These are phyloP conservation scores for Eragrostis tef DNA, from an alignment of 202 grass and related monocot genomes.

Conservation along the genomic window DNA sequence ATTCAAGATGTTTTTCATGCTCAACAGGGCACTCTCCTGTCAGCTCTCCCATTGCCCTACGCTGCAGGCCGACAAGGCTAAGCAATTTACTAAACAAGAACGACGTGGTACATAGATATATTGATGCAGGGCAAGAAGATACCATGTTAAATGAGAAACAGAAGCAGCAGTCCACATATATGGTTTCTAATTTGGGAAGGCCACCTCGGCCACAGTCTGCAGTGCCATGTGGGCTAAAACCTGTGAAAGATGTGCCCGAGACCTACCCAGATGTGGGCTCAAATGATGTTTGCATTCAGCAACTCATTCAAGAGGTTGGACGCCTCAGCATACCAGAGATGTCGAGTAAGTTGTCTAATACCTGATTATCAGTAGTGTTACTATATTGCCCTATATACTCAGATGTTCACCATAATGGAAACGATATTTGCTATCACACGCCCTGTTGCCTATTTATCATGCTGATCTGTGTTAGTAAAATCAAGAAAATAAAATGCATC, in stretches of 20 bases:
- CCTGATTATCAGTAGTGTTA: neutral
- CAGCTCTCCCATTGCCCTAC: slow-evolving; percentile 57
- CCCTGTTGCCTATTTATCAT: neutral
- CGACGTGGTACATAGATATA: slow-evolving; percentile 61
- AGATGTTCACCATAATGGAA: neutral
- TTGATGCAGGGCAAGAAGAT: slow-evolving; percentile 59
- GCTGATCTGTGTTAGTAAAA: neutral
- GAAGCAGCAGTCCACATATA: slow-evolving; percentile 37
- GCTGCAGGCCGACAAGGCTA: slow-evolving; percentile 51
- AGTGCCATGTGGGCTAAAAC: slow-evolving; percentile 47
- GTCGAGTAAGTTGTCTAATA: slow-evolving; percentile 57
- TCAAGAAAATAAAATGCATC: neutral
- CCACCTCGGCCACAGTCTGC: slow-evolving; percentile 56
- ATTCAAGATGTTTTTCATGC: slow-evolving; percentile 59
- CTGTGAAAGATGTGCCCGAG: slow-evolving; percentile 47
- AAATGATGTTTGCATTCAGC: slow-evolving; percentile 28
- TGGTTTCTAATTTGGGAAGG: slow-evolving; percentile 54
- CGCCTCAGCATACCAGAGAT: slow-evolving; percentile 33
- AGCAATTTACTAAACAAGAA: slow-evolving; percentile 51
- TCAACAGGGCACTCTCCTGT: slow-evolving; percentile 65
- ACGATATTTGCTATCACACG: neutral
- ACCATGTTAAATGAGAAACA: slow-evolving; percentile 38
- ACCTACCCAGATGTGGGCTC: slow-evolving; percentile 50
- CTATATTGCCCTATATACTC: neutral
- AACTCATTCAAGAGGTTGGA: slow-evolving; percentile 40